Conservation (phyloP, 768 basidiomycete genomes). For the Lactarius tabidus region DNA sequence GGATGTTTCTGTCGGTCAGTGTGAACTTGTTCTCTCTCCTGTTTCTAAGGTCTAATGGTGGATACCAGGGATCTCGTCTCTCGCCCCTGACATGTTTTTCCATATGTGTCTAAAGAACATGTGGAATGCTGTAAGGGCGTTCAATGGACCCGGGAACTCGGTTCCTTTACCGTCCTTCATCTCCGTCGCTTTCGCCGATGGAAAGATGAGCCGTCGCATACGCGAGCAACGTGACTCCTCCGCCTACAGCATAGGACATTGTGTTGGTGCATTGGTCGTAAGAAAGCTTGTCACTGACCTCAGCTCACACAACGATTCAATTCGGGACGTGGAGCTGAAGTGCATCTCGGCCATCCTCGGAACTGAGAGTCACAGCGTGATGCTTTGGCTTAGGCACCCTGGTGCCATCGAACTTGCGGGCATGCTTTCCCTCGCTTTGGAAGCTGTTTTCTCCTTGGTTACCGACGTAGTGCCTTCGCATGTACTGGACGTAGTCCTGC, state of each 20-base stretch:
- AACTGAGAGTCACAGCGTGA: not conserved
- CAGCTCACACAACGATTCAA: not conserved
- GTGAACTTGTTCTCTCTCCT: not conserved
- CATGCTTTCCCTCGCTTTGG: not conserved
- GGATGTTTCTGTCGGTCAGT: not conserved
- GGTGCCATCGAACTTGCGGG: not conserved
- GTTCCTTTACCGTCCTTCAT: not conserved
- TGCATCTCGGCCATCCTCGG: not conserved
- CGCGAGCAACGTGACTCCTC: rapidly evolving
- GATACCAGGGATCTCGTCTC: not conserved
- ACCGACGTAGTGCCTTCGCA: not conserved
- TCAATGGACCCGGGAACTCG: not conserved
- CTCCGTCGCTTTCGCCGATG: not conserved
- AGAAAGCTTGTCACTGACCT: not conserved
- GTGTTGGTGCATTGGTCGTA: not conserved
- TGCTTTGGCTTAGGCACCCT: not conserved
- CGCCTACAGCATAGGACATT: not conserved
- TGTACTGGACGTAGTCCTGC: not conserved
- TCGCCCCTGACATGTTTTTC: not conserved
- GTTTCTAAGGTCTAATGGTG: not conserved
- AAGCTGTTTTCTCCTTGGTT: not conserved
- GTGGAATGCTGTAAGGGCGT: not conserved
- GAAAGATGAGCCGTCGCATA: not conserved
- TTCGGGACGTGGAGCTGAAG: not conserved
- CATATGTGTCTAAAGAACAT: not conserved